A percentile compares a stretch with the other conserved stretches of the same genome.
Evolutionary conservation across 352 stramenopile genomes (phyloP).

Genomic region (Phytophthora agathidicida): DNA sequence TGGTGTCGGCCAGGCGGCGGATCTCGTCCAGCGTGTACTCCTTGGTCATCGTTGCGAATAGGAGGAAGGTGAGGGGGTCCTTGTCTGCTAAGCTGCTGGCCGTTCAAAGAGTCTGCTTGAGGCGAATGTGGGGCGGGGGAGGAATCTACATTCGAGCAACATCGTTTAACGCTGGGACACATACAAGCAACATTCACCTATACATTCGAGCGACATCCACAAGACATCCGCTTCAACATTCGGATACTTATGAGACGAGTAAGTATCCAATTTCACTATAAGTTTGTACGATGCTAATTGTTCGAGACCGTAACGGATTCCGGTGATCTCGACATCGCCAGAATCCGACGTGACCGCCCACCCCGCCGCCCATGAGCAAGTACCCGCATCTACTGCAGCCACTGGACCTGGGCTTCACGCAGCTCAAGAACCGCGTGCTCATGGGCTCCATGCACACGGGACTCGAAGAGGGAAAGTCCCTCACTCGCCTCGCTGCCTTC

Average conservation of each 20-base stretch:
- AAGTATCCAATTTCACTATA: too few relatives aligned
- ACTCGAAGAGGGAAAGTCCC: constrained; percentile 83
- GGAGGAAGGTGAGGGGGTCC: constrained; percentile 4
- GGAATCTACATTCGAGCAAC: too few relatives aligned
- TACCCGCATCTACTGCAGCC: constrained; percentile 80
- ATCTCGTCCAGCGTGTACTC: constrained; percentile 86
- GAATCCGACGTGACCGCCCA: constrained; percentile 16
- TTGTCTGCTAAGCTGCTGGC: constrained; percentile 23
- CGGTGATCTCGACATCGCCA: constrained; percentile 5
- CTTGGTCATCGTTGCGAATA: constrained; percentile 53
- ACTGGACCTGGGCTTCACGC: constrained; percentile 82
- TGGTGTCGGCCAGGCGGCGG: constrained; percentile 73
- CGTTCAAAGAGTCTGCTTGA: constrained; percentile 37
- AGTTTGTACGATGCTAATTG: background rate
- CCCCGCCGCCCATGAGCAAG: constrained; percentile 51
- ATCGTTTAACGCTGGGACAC: too few relatives aligned
- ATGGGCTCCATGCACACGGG: constrained; percentile 95
- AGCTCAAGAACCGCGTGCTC: constrained; percentile 86
- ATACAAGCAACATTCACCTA: too few relatives aligned
- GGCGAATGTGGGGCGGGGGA: constrained; percentile 14
- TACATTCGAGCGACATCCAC: too few relatives aligned
- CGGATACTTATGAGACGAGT: too few relatives aligned
- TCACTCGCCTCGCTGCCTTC: constrained; percentile 92
- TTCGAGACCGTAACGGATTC: background rate
- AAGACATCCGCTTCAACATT: too few relatives aligned